A percentile compares a stretch with the other conserved stretches of the same genome.
These are phyloP conservation scores for Solanum medicagineum DNA, from an alignment of 257 asterid species.

Conservation along the genomic window DNA sequence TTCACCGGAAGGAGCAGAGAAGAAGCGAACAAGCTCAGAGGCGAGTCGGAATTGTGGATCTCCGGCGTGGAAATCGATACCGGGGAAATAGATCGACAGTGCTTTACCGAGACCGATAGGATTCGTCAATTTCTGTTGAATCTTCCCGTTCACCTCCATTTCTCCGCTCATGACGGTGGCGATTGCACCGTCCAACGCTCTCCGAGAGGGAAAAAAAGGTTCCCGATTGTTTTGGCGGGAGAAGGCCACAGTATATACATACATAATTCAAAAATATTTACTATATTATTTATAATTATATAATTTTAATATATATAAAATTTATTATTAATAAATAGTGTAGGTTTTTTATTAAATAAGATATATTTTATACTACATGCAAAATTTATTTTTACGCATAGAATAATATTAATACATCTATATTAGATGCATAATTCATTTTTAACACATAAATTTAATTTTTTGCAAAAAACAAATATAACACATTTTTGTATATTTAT, in stretches of 20 bases:
- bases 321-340: too few species aligned
- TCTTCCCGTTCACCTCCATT: constrained; percentile 9
- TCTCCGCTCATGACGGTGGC: constrained; percentile 34
- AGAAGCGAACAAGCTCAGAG: constrained; percentile 48
- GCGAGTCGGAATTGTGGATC: constrained; percentile 51
- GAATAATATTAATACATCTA: too few species aligned
- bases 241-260: neutral
- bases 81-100: constrained; percentile 46
- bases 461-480: too few species aligned
- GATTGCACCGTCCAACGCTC: neutral
- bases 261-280: too few species aligned
- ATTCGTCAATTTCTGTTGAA: constrained; percentile 10
- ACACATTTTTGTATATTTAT: too few species aligned
- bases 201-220: neutral
- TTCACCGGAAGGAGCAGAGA: constrained; percentile 44
- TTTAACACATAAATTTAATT: too few species aligned
- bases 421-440: too few species aligned
- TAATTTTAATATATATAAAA: too few species aligned
- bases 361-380: too few species aligned
- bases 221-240: neutral
- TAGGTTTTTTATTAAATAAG: too few species aligned
- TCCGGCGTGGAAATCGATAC: constrained; percentile 20
- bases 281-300: too few species aligned
- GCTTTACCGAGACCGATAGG: constrained; percentile 24
- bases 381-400: too few species aligned